Evolutionary conservation across 176 grass and related monocot genomes (phyloP).

Genomic region (Aechmea fasciata): DNA sequence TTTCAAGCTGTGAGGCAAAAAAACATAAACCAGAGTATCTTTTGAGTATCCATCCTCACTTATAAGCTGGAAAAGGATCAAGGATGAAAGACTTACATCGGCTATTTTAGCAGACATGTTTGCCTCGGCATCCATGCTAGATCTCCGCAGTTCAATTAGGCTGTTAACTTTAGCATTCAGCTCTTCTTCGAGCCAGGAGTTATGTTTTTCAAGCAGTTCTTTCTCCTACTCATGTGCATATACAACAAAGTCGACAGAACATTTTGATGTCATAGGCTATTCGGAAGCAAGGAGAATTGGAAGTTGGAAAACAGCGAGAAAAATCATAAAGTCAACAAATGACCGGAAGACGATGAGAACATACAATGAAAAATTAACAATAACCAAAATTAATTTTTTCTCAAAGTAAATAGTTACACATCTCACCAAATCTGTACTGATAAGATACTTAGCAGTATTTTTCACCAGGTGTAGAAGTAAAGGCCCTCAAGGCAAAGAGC

Average conservation of each 20-base stretch:
- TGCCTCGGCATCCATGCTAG: conserved; percentile 70
- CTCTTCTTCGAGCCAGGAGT: conserved; percentile 75
- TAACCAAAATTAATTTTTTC: not conserved
- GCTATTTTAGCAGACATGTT: conserved; percentile 68
- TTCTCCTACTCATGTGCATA: conserved; percentile 56
- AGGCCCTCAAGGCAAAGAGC: too few relatives aligned
- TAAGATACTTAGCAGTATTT: not conserved
- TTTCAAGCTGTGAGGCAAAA: conserved; percentile 62
- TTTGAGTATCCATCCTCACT: not conserved
- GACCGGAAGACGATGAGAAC: not conserved
- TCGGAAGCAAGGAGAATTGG: not conserved
- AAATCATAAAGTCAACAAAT: not conserved
- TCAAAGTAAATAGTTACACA: not conserved
- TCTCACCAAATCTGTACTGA: not conserved
- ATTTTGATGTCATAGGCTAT: not conserved
- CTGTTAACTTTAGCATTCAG: conserved; percentile 59
- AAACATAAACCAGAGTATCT: not conserved
- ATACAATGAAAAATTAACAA: not conserved
- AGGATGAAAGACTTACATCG: conserved; percentile 40
- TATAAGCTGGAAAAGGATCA: not conserved
- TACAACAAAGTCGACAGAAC: not conserved
- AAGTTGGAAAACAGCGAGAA: not conserved
- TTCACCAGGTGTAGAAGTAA: too few relatives aligned
- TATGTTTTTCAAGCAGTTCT: conserved; percentile 75
- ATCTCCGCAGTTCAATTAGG: conserved; percentile 50